Base-by-base conservation (phyloP, 805 yeast species). In the Metschnikowia anglica region DNA sequence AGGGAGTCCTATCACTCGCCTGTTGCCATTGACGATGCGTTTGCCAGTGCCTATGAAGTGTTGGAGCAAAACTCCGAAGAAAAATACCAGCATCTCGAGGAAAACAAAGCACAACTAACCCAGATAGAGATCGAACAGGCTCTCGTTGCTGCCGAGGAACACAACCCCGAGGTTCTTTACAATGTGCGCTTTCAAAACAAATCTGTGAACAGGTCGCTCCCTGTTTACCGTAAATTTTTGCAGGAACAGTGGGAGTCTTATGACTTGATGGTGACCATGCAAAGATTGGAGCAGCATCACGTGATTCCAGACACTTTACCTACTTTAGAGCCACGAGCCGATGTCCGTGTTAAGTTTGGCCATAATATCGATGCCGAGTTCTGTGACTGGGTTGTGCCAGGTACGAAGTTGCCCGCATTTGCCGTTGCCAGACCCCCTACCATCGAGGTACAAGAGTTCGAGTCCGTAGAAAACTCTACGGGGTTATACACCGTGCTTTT, bases 301-400 rank as follows among this genome's bases (percentile, higher is more conserved):
- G 88, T 88, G 32, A 86, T 93, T 46, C 99, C 99, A 12, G 99
- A 93, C 61, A 90, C 98, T 3, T 61, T 93, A 62, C 93, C 97
- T 20, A 89, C 97, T 2, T 65, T 93, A 44, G 82, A 77, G 8
- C 98, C 98, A 15, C 68, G 74, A 49, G 91, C 79, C 13, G 88
- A 85, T 39, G 86, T 91, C 5, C 72, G 77, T 34, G 58, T 93
- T 34, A 81, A 80, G 65, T 90, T 90, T 59, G 83, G 89, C 4
- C 86, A 82, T 58, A 80, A 80, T 48, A 54, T 58, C 32, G 51
- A 54, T n/a, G 70, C 79, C 4, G 74, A 76, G 44, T 75, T 84
- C 30, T 74, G 76, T 52, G 79, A 74, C 50, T 81, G 86, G 86
- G 64, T 89, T 36, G 84, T 77, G 47, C 96, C 97, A 12, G 98